Conservation (phyloP, 2,329 filamentous ascomycete species). For the Phaeosphaeria sp. region DNA sequence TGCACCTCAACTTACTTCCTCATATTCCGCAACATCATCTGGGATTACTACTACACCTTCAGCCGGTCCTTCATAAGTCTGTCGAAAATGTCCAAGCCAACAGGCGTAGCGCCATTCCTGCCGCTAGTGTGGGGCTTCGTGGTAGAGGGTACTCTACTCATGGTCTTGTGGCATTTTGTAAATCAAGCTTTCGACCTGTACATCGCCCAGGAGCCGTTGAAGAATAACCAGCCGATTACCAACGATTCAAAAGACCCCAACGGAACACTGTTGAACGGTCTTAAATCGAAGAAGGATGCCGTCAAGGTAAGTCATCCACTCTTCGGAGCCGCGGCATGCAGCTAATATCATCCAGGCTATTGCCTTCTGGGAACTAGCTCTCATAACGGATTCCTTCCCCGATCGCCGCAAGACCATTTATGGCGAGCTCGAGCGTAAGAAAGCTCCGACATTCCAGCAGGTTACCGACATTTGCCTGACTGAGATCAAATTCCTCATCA, state of each 20-base stretch:
- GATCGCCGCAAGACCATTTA: constrained; percentile 83
- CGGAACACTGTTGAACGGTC: constrained; percentile 81
- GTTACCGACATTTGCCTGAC: constrained; percentile 73
- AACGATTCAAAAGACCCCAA: constrained; percentile 89
- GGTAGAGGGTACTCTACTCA: constrained; percentile 68
- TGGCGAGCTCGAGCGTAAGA: constrained; percentile 82
- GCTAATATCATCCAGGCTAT: constrained; percentile 63
- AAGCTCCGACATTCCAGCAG: constrained; percentile 82
- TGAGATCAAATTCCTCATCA: constrained; percentile 70
- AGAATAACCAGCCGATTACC: constrained; percentile 83
- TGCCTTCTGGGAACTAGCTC: constrained; percentile 87
- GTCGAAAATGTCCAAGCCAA: constrained; percentile 66
- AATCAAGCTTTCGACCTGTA: constrained; percentile 82
- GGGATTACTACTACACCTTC: constrained; percentile 68
- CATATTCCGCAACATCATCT: constrained; percentile 37
- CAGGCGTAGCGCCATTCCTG: constrained; percentile 65
- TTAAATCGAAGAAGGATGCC: constrained; percentile 82
- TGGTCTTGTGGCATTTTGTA: constrained; percentile 76
- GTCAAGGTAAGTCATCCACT: constrained; percentile 64
- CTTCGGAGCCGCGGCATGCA: too few species aligned
- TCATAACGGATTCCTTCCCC: constrained; percentile 77
- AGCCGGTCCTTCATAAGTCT: constrained; percentile 78
- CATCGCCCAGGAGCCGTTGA: constrained; percentile 80
- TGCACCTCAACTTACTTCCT: constrained; percentile 37
- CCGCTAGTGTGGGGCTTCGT: constrained; percentile 59